These are phyloP conservation scores for Fonsecaea erecta DNA, from an alignment of 2,329 filamentous ascomycete genomes.

Conservation along the genomic window DNA sequence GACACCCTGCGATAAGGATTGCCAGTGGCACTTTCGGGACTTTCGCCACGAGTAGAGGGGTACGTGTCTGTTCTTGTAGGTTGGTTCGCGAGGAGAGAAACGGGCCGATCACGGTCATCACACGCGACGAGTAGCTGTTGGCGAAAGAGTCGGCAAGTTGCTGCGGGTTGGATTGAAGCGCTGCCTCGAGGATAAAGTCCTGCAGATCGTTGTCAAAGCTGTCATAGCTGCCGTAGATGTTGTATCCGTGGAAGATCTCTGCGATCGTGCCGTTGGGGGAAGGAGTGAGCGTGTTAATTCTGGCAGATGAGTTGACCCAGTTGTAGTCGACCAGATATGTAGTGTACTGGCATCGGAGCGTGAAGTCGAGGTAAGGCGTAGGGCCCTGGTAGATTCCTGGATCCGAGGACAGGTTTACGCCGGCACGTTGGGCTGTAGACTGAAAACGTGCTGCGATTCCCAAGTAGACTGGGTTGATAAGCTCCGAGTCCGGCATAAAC, in stretches of 20 bases:
- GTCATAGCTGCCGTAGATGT: constrained; percentile 17
- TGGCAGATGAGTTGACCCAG: constrained; percentile 32
- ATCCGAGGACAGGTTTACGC: constrained; percentile 26
- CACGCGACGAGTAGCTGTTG: constrained; percentile 28
- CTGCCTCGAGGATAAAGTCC: constrained; percentile 28
- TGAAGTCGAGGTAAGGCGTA: constrained; percentile 27
- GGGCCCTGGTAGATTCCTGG: constrained; percentile 23
- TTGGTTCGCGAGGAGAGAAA: constrained; percentile 31
- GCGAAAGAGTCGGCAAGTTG: constrained; percentile 30
- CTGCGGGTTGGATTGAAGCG: constrained; percentile 19
- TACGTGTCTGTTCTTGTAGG: constrained; percentile 30
- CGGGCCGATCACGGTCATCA: constrained; percentile 34
- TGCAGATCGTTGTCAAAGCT: constrained; percentile 33
- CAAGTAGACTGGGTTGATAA: constrained; percentile 34
- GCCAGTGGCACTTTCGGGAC: constrained; percentile 34
- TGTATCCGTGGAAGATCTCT: constrained; percentile 37
- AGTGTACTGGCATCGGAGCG: constrained; percentile 32
- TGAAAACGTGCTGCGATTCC: constrained; percentile 31
- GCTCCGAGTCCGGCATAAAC: constrained; percentile 28
- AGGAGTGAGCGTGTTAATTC: constrained; percentile 21
- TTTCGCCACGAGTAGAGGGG: constrained; percentile 33
- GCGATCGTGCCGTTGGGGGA: constrained; percentile 34
- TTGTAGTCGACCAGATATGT: constrained; percentile 34
- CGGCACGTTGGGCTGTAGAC: constrained; percentile 20
- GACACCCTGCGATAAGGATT: constrained; percentile 30